Evolutionary conservation across 805 yeast species (phyloP).

Genomic region (Metschnikowia gruessii): DNA sequence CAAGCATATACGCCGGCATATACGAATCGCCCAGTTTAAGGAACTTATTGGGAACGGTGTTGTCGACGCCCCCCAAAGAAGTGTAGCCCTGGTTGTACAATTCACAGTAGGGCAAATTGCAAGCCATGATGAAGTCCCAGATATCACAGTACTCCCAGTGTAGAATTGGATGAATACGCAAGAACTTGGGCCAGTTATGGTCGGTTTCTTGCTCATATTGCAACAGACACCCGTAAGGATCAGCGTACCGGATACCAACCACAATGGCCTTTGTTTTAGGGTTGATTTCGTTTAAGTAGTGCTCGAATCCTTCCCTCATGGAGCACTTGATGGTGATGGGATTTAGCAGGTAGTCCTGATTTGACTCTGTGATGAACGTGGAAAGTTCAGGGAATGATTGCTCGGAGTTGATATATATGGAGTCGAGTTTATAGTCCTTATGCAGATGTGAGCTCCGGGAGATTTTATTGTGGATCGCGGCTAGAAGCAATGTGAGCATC

Average conservation of each 20-base stretch:
- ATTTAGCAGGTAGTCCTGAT: slow-evolving; percentile 52
- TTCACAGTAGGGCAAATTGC: slow-evolving; percentile 63
- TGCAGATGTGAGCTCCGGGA: slow-evolving; percentile 20
- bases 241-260: slow-evolving; percentile 85
- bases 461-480: slow-evolving; percentile 41
- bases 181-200: slow-evolving; percentile 86
- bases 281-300: slow-evolving; percentile 49
- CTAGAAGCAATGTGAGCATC: slow-evolving; percentile 70
- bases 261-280: slow-evolving; percentile 66
- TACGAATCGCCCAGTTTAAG: slow-evolving; percentile 29
- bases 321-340: slow-evolving; percentile 42
- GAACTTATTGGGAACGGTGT: slow-evolving; percentile 72
- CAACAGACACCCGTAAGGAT: slow-evolving; percentile 72
- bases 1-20: slow-evolving; percentile 57
- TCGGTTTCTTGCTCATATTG: slow-evolving; percentile 71
- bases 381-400: slow-evolving; percentile 69
- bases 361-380: slow-evolving; percentile 58
- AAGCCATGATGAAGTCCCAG: slow-evolving; percentile 73
- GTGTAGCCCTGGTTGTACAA: slow-evolving; percentile 86
- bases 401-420: slow-evolving; percentile 76
- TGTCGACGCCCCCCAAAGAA: slow-evolving; percentile 75
- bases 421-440: slow-evolving; percentile 40
- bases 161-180: slow-evolving; percentile 81
- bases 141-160: slow-evolving; percentile 83
- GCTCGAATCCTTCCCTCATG: slow-evolving; percentile 68